phyloP scores from a whole-genome alignment of 306 rosid species.

The Quercus rubra region DNA sequence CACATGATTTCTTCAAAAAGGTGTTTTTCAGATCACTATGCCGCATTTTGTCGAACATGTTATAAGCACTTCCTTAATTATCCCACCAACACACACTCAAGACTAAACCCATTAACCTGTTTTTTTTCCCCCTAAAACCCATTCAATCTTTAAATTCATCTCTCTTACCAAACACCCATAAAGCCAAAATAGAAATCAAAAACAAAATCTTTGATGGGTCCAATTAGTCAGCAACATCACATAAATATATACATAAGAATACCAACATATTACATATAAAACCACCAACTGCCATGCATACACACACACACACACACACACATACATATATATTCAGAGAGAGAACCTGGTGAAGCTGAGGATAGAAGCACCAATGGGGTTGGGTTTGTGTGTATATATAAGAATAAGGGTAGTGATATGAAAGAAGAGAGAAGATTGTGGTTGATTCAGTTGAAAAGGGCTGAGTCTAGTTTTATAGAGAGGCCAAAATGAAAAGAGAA shows the following conservation, averaged over 20 bases:
- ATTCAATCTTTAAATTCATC: background rate
- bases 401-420: background rate
- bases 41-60: background rate
- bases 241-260: background rate
- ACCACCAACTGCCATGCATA: background rate
- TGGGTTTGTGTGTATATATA: background rate
- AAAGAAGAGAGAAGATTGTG: background rate
- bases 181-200: background rate
- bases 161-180: background rate
- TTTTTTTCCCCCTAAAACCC: background rate
- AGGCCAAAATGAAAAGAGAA: constrained; percentile 21
- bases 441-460: constrained; percentile 24
- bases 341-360: constrained; percentile 42
- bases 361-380: constrained; percentile 4
- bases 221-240: background rate
- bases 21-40: background rate
- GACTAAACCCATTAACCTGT: background rate
- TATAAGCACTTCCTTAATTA: background rate
- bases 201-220: background rate
- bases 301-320: background rate
- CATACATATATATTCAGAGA: background rate
- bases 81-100: background rate
- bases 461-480: background rate
- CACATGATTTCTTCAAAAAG: background rate
- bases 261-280: background rate